Conservation (phyloP, 345 rosid species). For the Ailanthus altissimus region DNA sequence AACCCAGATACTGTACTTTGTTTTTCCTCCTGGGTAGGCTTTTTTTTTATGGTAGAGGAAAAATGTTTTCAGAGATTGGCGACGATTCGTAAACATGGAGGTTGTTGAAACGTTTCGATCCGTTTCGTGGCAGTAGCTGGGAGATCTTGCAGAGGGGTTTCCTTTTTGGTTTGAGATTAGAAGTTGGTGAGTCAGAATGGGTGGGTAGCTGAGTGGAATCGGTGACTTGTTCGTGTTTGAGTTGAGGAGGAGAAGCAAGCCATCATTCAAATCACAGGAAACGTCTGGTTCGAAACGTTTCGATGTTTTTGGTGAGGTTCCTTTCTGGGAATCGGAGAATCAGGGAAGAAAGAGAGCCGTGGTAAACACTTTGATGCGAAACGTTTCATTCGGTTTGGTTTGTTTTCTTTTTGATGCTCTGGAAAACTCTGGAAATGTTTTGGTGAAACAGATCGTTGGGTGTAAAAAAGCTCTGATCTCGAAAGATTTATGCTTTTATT, state of each 20-base stretch:
- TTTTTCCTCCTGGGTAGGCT: background rate
- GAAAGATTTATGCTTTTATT: conserved; percentile 49
- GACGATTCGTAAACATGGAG: conserved; percentile 26
- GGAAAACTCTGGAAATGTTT: conserved; percentile 6
- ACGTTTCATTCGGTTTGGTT: conserved; percentile 11
- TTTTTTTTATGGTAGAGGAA: background rate
- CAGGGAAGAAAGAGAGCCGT: background rate
- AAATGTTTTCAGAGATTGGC: conserved; percentile 38
- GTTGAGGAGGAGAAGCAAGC: background rate
- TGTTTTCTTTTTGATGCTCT: conserved; percentile 17
- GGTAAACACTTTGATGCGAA: background rate
- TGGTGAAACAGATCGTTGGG: conserved; percentile 50
- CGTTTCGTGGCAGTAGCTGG: conserved; percentile 16
- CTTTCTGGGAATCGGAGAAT: conserved; percentile 10
- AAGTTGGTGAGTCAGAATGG: conserved; percentile 20
- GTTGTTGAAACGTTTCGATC: conserved; percentile 25
- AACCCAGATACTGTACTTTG: background rate
- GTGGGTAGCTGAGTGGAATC: conserved; percentile 33
- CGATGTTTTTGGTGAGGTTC: background rate
- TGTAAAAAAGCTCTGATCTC: conserved; percentile 65
- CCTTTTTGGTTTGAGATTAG: background rate
- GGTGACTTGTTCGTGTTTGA: conserved; percentile 19
- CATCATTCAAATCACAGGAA: conserved; percentile 13
- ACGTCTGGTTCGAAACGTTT: conserved; percentile 14
- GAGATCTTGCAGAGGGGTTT: conserved; percentile 22